Evolutionary conservation across 1,139 yeast genomes (phyloP).

Genomic region (Candida sp.): DNA sequence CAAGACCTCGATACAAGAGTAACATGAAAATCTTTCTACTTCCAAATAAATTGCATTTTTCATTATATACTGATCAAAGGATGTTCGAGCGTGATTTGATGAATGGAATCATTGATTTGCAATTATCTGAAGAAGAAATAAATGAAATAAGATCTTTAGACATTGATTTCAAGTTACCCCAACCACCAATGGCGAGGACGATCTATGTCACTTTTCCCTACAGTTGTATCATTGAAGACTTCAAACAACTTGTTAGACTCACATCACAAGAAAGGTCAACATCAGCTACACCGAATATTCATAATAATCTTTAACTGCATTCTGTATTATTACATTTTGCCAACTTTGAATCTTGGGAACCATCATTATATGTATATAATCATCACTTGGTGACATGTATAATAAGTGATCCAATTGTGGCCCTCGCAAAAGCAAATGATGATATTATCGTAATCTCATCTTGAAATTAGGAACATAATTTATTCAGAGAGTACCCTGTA

Average conservation of each 20-base stretch:
- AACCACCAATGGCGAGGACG: conserved; percentile 4
- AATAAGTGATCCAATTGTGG: no score
- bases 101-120: conserved; percentile 43
- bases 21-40: conserved; percentile 48
- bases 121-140: conserved; percentile 5
- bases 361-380: no score
- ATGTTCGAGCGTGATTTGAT: conserved; percentile 51
- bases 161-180: background rate
- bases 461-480: no score
- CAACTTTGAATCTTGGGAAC: no score
- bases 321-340: no score
- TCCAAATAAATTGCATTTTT: conserved; percentile 27
- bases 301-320: no score
- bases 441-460: no score
- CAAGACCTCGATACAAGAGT: conserved; percentile 50
- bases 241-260: conserved; percentile 9
- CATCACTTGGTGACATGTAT: no score
- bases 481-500: no score
- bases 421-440: no score
- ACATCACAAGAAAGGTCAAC: background rate
- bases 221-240: conserved; percentile 15
- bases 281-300: background rate
- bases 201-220: conserved; percentile 23
- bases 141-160: conserved; percentile 1
- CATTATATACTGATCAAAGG: conserved; percentile 47